Conservation (phyloP, 1,284 basidiomycete species). For the Cutaneotrichosporon cyanovorans region DNA sequence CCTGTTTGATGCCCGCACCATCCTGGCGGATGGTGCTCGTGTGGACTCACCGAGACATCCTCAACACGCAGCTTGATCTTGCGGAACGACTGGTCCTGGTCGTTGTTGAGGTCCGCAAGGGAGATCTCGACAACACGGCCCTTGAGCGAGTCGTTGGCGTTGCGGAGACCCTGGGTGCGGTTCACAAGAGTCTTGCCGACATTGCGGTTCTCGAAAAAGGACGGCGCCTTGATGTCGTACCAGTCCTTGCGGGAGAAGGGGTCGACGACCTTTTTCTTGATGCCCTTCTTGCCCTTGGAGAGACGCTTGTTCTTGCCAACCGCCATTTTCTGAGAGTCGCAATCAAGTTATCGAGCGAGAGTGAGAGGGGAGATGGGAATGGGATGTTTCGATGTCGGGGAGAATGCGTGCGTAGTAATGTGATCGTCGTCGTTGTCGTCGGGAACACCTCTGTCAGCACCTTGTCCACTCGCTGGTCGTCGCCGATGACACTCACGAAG, state of each 20-base stretch:
- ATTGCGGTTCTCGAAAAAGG: conserved; percentile 94
- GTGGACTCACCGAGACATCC: conserved; percentile 61
- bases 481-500: no score
- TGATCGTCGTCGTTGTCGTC: not conserved
- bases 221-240: conserved; percentile 99
- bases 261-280: conserved; percentile 99
- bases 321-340: conserved; percentile 55
- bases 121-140: conserved; percentile 96
- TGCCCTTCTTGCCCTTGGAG: conserved; percentile 99
- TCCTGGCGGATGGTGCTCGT: no score
- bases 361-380: not conserved
- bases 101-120: conserved; percentile 97
- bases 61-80: conserved; percentile 99
- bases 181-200: conserved; percentile 99
- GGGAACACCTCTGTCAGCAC: no score
- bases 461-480: no score
- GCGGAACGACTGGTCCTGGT: conserved; percentile 99
- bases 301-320: conserved; percentile 99
- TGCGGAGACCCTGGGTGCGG: conserved; percentile 97
- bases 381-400: not conserved
- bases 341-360: not conserved
- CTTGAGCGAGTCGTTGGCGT: conserved; percentile 97
- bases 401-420: not conserved
- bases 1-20: no score
- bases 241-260: conserved; percentile 99